Evolutionary conservation across 306 rosid species (phyloP).

Genomic region (Dicorynia guianensis): DNA sequence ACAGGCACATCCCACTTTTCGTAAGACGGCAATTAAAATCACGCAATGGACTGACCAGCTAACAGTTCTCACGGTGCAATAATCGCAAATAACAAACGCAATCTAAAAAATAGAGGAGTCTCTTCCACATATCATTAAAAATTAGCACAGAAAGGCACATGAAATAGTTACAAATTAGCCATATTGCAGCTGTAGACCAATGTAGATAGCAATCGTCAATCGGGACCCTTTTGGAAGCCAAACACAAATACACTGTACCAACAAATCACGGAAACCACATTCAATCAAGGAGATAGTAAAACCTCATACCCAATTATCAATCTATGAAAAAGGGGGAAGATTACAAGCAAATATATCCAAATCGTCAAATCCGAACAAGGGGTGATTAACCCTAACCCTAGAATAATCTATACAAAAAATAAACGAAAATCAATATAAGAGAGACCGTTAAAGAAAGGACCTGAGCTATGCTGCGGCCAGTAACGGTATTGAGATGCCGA

Average conservation of each 20-base stretch:
- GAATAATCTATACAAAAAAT: too few relatives aligned
- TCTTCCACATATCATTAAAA: neutral
- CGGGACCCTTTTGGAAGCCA: too few relatives aligned
- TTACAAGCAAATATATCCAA: neutral
- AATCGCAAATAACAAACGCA: neutral
- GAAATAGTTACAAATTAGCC: neutral
- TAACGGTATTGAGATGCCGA: neutral
- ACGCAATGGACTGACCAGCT: neutral
- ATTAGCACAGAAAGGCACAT: neutral
- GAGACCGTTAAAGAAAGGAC: constrained; percentile 2
- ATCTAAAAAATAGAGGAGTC: neutral
- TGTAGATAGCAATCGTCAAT: neutral
- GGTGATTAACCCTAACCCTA: constrained; percentile 34
- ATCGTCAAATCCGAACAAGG: neutral
- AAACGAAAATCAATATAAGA: neutral
- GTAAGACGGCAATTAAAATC: neutral
- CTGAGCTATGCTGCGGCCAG: constrained; percentile 17
- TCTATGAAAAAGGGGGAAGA: neutral
- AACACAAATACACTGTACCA: neutral
- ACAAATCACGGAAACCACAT: neutral
- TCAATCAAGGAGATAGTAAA: neutral
- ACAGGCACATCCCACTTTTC: neutral
- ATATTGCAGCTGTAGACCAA: neutral
- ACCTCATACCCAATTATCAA: neutral
- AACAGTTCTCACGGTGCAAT: neutral